Evolutionary conservation across 2,329 filamentous ascomycete species (phyloP).

Genomic region (Diaporthe nobilis): DNA sequence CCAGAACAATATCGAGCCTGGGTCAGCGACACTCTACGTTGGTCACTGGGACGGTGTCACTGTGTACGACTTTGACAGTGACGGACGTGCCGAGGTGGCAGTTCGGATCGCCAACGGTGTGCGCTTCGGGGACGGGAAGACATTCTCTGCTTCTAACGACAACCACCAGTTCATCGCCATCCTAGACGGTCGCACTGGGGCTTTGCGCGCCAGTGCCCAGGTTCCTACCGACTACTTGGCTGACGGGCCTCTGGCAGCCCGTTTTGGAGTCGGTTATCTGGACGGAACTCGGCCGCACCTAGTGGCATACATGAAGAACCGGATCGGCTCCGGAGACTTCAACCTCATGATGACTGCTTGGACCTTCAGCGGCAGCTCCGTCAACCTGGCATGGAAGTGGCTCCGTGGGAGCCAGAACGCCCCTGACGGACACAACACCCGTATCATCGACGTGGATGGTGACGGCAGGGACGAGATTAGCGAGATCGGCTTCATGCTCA

Average conservation of each 20-base stretch:
- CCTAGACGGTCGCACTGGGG: not conserved
- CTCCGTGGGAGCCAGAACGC: not conserved
- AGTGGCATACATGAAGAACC: slow-evolving; percentile 2
- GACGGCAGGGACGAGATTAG: slow-evolving; percentile 1
- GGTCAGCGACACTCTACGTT: not conserved
- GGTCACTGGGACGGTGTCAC: slow-evolving; percentile 8
- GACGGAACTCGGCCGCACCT: slow-evolving; percentile 2
- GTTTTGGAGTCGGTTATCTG: slow-evolving; percentile 1
- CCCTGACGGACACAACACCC: not conserved
- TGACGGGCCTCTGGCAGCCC: not conserved
- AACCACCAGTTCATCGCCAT: slow-evolving; percentile 7
- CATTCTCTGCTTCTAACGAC: not conserved
- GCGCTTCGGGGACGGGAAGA: not conserved
- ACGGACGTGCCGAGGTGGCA: slow-evolving; percentile 2
- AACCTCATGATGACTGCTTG: not conserved
- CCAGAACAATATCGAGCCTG: not conserved
- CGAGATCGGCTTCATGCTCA: slow-evolving; percentile 2
- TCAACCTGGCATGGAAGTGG: slow-evolving; percentile 6
- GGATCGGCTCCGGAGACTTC: not conserved
- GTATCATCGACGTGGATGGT: slow-evolving; percentile 1
- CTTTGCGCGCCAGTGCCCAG: not conserved
- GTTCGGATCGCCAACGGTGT: slow-evolving; percentile 9
- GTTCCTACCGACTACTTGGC: not conserved
- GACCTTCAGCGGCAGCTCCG: not conserved
- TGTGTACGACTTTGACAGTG: slow-evolving; percentile 5